These are phyloP conservation scores for Claviceps arundinis DNA, from an alignment of 2,329 filamentous ascomycete genomes.

Conservation along the genomic window DNA sequence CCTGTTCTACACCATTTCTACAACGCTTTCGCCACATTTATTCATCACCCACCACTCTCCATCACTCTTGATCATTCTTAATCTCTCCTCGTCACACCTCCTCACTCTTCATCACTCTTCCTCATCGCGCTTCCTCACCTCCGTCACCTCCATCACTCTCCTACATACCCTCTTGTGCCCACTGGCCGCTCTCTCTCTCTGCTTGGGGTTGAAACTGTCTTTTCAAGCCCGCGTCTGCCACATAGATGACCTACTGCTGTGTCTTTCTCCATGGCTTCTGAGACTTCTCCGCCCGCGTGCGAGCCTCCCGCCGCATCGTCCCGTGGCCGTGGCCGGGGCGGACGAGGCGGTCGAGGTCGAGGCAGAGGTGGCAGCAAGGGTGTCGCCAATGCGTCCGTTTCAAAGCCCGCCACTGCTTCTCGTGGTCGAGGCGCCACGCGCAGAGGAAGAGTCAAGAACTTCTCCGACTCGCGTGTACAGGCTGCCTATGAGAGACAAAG, in stretches of 20 bases:
- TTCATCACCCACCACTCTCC: background rate
- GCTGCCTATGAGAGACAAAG: slow-evolving; percentile 50
- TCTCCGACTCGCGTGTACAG: slow-evolving; percentile 39
- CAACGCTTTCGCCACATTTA: background rate
- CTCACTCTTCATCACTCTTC: background rate
- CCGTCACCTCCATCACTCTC: background rate
- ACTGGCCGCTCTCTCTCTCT: background rate
- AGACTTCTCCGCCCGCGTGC: slow-evolving; percentile 24
- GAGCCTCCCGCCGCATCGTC: slow-evolving; percentile 16
- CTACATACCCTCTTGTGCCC: background rate
- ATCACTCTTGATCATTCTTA: too few species aligned
- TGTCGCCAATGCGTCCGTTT: slow-evolving; percentile 16
- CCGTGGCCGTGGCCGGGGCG: slow-evolving; percentile 22
- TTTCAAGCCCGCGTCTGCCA: background rate
- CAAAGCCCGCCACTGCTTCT: slow-evolving; percentile 23
- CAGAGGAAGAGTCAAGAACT: slow-evolving; percentile 42
- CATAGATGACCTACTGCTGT: slow-evolving; percentile 20
- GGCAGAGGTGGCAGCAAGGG: slow-evolving; percentile 16
- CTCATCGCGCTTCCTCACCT: background rate
- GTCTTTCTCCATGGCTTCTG: slow-evolving; percentile 21
- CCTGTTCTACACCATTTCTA: too few species aligned
- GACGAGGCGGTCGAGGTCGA: slow-evolving; percentile 8
- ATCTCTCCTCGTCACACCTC: background rate
- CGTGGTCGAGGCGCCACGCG: slow-evolving; percentile 25
- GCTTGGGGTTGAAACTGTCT: background rate